Conservation (phyloP, 2,329 filamentous ascomycete genomes). For the Alternaria alternata region DNA sequence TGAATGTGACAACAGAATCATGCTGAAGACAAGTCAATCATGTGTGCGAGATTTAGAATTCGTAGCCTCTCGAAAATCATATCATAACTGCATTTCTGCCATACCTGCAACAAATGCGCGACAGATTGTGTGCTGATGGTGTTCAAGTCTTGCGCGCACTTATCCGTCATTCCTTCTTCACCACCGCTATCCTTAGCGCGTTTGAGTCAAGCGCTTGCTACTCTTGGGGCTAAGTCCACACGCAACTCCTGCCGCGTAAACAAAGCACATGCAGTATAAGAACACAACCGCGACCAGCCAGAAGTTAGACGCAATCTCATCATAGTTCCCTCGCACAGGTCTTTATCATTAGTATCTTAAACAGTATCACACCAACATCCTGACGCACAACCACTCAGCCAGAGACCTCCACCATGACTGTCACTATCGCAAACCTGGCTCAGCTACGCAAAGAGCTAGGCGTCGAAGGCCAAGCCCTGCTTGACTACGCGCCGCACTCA, state of each 20-base stretch:
- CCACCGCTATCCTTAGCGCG: not conserved
- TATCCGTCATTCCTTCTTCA: not conserved
- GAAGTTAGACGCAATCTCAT: not conserved
- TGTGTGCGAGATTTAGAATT: no score
- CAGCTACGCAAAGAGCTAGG: not conserved
- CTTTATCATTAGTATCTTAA: no score
- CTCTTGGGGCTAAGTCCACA: not conserved
- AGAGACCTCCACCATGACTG: not conserved
- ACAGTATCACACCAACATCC: no score
- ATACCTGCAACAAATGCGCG: not conserved
- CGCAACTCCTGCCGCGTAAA: not conserved
- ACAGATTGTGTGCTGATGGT: not conserved
- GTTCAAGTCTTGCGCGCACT: not conserved
- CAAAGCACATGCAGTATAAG: not conserved
- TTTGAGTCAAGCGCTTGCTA: not conserved
- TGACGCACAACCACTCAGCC: not conserved
- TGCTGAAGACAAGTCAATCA: no score
- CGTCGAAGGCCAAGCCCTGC: not conserved
- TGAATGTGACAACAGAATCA: no score
- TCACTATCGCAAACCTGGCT: not conserved
- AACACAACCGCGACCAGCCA: not conserved
- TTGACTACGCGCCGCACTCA: not conserved
- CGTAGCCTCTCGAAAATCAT: not conserved
- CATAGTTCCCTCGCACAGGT: not conserved
- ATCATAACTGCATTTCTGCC: no score